Evolutionary conservation across 176 grass and related monocot genomes (phyloP).

Genomic region (Phoenix roebelenii): DNA sequence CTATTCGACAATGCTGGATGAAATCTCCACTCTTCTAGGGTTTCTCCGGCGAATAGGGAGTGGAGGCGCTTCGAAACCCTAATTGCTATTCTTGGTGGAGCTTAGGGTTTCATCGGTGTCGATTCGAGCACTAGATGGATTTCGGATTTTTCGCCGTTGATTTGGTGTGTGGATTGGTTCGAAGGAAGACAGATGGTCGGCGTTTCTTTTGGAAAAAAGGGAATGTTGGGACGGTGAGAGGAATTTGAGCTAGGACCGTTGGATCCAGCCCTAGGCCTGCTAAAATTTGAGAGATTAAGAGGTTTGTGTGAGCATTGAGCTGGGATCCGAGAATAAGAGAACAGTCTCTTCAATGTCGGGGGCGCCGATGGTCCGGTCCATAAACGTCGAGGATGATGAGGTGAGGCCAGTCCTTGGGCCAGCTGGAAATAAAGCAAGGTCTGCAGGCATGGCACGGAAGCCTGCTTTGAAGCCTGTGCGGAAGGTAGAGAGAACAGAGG

Average conservation of each 20-base stretch:
- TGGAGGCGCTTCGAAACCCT: no score
- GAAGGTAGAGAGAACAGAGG: background rate
- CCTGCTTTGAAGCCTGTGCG: conserved; percentile 3
- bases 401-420: conserved; percentile 12
- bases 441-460: conserved; percentile 8
- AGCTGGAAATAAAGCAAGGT: conserved; percentile 17
- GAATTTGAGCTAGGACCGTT: conserved; percentile 3
- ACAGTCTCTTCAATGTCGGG: conserved; percentile 9
- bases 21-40: background rate
- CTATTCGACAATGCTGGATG: background rate
- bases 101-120: background rate
- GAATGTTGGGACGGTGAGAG: background rate
- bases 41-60: background rate
- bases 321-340: background rate
- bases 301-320: background rate
- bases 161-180: background rate
- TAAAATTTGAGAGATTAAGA: background rate
- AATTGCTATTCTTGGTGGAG: background rate
- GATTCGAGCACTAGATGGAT: conserved; percentile 2
- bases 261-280: background rate
- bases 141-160: background rate
- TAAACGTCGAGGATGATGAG: conserved; percentile 18
- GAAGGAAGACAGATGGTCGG: background rate
- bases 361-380: conserved; percentile 8
- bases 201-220: background rate